A percentile compares a stretch with the other conserved stretches of the same genome.
phyloP scores from a whole-genome alignment of 208 protist species.

The Trypanosoma conorhini region DNA sequence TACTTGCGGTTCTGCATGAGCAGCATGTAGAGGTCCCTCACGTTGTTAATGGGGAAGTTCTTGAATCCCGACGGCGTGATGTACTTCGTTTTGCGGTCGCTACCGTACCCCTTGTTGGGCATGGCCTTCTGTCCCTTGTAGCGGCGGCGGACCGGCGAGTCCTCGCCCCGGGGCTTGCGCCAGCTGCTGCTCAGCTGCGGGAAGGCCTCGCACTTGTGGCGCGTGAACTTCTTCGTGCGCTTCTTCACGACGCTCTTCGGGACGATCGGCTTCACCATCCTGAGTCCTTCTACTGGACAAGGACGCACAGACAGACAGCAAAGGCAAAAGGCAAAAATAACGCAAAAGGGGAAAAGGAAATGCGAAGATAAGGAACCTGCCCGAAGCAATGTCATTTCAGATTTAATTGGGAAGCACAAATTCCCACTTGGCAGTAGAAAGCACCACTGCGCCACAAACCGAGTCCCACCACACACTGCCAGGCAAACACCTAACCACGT shows the following conservation, averaged over 20 bases:
- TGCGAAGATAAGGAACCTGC: background rate
- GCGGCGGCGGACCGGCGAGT: constrained; percentile 97
- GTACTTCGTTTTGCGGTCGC: constrained; percentile 96
- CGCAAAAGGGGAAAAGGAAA: constrained; percentile 16
- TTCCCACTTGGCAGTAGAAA: background rate
- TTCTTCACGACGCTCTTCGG: constrained; percentile 97
- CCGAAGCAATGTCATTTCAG: background rate
- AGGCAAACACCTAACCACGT: background rate
- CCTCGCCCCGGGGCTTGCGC: constrained; percentile 99
- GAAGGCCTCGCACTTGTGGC: constrained; percentile 96
- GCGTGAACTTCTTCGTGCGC: constrained; percentile 97
- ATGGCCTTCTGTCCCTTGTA: constrained; percentile 97
- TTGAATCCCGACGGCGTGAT: constrained; percentile 97
- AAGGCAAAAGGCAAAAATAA: constrained; percentile 25
- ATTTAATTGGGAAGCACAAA: background rate
- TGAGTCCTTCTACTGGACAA: constrained; percentile 16
- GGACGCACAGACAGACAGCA: no score
- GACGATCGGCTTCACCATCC: constrained; percentile 94
- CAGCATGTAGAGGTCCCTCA: constrained; percentile 98
- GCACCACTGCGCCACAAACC: background rate
- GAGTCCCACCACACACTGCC: no score
- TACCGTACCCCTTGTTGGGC: constrained; percentile 99
- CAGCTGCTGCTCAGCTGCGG: constrained; percentile 94
- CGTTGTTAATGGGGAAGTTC: constrained; percentile 96
- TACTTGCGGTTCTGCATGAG: constrained; percentile 99